These are phyloP conservation scores for Eimeria maxima DNA, from an alignment of 169 alveolate species.

Conservation along the genomic window DNA sequence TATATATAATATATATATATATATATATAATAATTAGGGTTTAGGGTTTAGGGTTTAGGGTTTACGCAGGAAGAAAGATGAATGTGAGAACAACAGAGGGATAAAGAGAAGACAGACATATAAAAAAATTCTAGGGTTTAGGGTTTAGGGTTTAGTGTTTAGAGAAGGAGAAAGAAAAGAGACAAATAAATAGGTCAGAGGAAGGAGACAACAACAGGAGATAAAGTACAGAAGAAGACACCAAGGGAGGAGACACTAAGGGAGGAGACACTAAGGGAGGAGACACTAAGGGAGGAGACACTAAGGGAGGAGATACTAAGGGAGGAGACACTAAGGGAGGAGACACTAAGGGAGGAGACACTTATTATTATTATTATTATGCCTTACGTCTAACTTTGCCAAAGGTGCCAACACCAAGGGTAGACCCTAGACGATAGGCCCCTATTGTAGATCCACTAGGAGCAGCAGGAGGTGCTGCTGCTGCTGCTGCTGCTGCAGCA, in stretches of 20 bases:
- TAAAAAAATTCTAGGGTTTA: too few relatives aligned
- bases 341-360: not conserved
- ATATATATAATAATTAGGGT: too few relatives aligned
- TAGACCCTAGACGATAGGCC: constrained; percentile 90
- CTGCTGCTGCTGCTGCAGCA: constrained; percentile 71
- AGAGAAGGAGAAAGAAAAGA: not conserved
- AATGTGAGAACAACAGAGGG: not conserved
- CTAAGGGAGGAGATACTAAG: not conserved
- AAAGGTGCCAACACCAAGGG: constrained; percentile 97
- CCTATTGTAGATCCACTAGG: constrained; percentile 81
- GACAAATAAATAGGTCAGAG: not conserved
- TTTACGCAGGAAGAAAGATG: not conserved
- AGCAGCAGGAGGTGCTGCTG: constrained; percentile 2
- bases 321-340: not conserved
- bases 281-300: not conserved
- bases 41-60: too few relatives aligned
- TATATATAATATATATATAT: too few relatives aligned
- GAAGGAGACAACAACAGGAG: not conserved
- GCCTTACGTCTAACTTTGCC: constrained; percentile 94
- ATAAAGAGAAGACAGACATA: not conserved
- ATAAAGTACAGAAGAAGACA: not conserved
- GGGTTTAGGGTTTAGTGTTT: too few relatives aligned
- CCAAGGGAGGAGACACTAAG: not conserved
- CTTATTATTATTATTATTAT: too few relatives aligned
- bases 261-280: not conserved